A percentile compares a stretch with the other conserved stretches of the same genome.
Evolutionary conservation across 345 rosid species (phyloP).

Genomic region (Gossypium bickii): DNA sequence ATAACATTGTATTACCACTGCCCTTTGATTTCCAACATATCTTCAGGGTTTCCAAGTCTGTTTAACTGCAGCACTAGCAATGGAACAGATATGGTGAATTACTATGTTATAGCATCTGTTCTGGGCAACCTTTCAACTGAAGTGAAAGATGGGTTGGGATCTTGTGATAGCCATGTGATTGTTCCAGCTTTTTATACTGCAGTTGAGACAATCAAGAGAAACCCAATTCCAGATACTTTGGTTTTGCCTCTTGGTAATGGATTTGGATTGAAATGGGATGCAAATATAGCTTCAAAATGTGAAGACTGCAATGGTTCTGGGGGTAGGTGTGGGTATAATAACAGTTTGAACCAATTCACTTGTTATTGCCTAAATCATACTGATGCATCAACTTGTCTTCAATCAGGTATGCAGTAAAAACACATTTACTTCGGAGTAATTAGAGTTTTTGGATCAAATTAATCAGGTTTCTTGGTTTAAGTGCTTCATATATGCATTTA

Average conservation of each 20-base stretch:
- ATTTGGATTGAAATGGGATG: conserved; percentile 10
- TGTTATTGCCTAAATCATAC: conserved; percentile 4
- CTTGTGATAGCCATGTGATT: neutral
- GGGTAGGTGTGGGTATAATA: neutral
- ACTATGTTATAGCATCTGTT: conserved; percentile 9
- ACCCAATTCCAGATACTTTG: conserved; percentile 2
- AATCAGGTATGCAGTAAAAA: neutral
- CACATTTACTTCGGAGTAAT: neutral
- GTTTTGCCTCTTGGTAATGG: conserved; percentile 4
- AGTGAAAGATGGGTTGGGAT: neutral
- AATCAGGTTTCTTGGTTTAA: neutral
- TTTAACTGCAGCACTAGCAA: conserved; percentile 8
- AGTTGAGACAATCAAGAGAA: neutral
- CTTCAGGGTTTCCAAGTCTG: conserved; percentile 7
- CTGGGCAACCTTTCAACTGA: neutral
- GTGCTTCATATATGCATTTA: too few relatives aligned
- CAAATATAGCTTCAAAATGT: neutral
- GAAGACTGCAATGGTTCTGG: neutral
- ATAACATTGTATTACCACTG: conserved; percentile 1
- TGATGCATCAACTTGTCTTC: neutral
- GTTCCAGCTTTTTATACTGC: neutral
- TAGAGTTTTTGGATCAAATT: neutral
- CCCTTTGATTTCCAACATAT: neutral
- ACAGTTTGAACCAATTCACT: neutral
- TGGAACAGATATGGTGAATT: neutral